These are phyloP conservation scores for Phoma sp. DNA, from an alignment of 2,329 filamentous ascomycete species.

Conservation along the genomic window DNA sequence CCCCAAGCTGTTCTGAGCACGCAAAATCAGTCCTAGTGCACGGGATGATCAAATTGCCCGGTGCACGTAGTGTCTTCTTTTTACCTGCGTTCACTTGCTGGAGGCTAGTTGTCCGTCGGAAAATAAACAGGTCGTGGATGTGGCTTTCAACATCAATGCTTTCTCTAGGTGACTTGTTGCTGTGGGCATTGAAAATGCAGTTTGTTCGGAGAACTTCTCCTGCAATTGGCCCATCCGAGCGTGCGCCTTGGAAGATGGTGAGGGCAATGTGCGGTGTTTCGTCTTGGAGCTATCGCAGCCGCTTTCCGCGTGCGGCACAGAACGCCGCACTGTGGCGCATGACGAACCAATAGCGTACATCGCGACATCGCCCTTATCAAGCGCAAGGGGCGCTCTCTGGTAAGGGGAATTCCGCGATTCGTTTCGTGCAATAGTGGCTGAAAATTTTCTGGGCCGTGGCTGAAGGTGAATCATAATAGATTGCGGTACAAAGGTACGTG, in stretches of 20 bases:
- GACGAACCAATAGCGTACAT: slow-evolving; percentile 18
- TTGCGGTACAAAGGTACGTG: slow-evolving; percentile 7
- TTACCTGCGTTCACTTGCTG: no score
- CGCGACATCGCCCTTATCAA: slow-evolving; percentile 8
- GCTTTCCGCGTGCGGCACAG: slow-evolving; percentile 6
- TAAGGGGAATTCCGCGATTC: not conserved
- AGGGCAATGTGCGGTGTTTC: not conserved
- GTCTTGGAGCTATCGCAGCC: not conserved
- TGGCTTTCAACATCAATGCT: not conserved
- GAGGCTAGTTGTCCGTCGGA: not conserved
- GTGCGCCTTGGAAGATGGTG: not conserved
- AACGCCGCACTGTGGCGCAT: slow-evolving; percentile 7
- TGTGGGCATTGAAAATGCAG: not conserved
- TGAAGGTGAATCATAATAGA: slow-evolving; percentile 1
- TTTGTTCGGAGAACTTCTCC: not conserved
- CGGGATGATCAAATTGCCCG: no score
- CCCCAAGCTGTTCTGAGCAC: no score
- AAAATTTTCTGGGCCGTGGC: slow-evolving; percentile 17
- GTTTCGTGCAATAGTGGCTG: slow-evolving; percentile 4
- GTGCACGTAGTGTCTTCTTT: no score
- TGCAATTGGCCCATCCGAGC: not conserved
- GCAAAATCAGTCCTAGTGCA: no score
- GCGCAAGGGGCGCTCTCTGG: slow-evolving; percentile 11
- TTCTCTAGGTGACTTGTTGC: no score
- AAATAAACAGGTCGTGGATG: not conserved